A percentile compares a stretch with the other conserved stretches of the same genome.
phyloP scores from a whole-genome alignment of 2,329 filamentous ascomycete genomes.

The Zymoseptoria tritici region DNA sequence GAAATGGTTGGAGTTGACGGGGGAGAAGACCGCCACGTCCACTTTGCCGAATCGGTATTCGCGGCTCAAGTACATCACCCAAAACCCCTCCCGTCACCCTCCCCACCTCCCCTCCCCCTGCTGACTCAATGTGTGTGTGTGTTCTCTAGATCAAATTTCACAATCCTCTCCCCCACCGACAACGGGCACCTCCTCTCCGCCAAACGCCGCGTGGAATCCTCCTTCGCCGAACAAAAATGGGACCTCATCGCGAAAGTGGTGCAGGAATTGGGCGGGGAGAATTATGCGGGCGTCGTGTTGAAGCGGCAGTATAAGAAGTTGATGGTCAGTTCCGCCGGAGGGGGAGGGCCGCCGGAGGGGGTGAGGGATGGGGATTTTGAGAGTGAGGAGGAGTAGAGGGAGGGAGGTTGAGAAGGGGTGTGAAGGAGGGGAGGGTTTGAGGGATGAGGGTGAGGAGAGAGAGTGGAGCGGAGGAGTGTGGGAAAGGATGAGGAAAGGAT shows the following conservation, averaged over 20 bases:
- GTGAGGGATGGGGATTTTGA: conserved; percentile 22
- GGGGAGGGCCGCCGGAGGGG: conserved; percentile 13
- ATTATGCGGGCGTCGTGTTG: conserved; percentile 29
- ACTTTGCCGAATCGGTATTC: conserved; percentile 35
- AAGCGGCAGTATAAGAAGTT: conserved; percentile 37
- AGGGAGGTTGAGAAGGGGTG: too few relatives aligned
- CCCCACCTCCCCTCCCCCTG: neutral
- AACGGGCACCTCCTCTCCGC: conserved; percentile 27
- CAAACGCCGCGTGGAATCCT: conserved; percentile 35
- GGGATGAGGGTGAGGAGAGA: neutral
- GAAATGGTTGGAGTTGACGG: conserved; percentile 26
- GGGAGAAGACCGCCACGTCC: conserved; percentile 27
- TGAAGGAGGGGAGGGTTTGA: neutral
- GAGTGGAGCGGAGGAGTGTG: neutral
- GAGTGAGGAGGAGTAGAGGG: conserved; percentile 4
- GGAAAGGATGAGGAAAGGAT: neutral
- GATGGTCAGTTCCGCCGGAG: conserved; percentile 20
- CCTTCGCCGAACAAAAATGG: conserved; percentile 36
- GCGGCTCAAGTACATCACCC: conserved; percentile 7
- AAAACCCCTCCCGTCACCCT: neutral
- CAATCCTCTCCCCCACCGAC: conserved; percentile 31
- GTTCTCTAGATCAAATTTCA: conserved; percentile 35
- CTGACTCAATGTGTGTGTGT: neutral
- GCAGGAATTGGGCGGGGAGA: conserved; percentile 24
- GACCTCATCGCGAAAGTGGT: conserved; percentile 29